Conservation (phyloP, 257 asterid species). For the Solanum lycopersicoides region DNA sequence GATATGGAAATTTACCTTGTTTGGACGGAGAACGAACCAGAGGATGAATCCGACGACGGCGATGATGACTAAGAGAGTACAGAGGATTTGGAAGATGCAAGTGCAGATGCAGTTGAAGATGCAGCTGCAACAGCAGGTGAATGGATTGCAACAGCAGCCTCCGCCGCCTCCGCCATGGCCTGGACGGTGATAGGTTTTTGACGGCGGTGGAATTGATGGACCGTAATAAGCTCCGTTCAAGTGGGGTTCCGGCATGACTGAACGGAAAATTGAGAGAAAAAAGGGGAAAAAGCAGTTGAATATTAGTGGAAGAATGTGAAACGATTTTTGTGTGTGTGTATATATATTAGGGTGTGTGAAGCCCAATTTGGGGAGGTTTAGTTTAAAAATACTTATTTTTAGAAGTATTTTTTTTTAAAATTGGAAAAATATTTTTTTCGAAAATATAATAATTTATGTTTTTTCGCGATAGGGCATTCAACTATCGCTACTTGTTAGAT, state of each 20-base stretch:
- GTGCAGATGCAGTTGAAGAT: conserved; percentile 45
- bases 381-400: too few relatives aligned
- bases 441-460: too few relatives aligned
- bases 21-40: conserved; percentile 80
- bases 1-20: conserved; percentile 50
- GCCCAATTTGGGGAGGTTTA: background rate
- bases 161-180: conserved; percentile 20
- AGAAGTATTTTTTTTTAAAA: too few relatives aligned
- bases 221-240: conserved; percentile 92
- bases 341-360: background rate
- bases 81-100: conserved; percentile 62
- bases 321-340: background rate
- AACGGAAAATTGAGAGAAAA: background rate
- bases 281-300: background rate
- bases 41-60: conserved; percentile 24
- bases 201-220: conserved; percentile 60
- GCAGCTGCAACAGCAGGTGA: conserved; percentile 66
- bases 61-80: conserved; percentile 30
- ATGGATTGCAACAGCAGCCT: conserved; percentile 58
- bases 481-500: background rate
- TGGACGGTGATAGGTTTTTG: conserved; percentile 52
- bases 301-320: background rate
- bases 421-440: too few relatives aligned
- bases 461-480: background rate
- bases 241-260: conserved; percentile 14